phyloP scores from a whole-genome alignment of 176 grass and related monocot genomes.

The Aegilops umbellulata region DNA sequence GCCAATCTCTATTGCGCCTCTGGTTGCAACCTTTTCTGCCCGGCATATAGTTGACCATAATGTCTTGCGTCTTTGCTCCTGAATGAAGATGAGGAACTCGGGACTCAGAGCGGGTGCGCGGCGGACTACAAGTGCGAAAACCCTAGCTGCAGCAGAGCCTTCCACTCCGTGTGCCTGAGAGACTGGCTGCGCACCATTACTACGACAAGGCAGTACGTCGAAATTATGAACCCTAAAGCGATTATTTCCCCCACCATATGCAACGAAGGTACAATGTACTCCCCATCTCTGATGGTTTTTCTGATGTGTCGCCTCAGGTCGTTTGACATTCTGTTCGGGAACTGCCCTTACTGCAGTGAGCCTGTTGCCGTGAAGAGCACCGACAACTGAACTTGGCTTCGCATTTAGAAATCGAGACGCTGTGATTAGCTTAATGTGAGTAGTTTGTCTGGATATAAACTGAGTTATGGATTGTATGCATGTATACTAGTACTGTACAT shows the following conservation, averaged over 20 bases:
- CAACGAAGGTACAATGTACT: neutral
- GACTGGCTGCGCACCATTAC: conserved; percentile 86
- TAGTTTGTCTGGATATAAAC: neutral
- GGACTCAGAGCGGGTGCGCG: conserved; percentile 51
- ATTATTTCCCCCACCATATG: neutral
- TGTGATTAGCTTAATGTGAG: neutral
- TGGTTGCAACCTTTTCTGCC: neutral
- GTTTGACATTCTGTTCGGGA: conserved; percentile 76
- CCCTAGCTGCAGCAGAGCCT: conserved; percentile 58
- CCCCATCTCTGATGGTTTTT: neutral
- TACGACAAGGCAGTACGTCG: conserved; percentile 77
- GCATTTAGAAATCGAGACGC: neutral
- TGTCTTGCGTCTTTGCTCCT: neutral
- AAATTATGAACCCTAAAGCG: neutral
- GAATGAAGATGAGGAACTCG: conserved; percentile 81
- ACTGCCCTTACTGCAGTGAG: conserved; percentile 82
- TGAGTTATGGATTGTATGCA: neutral
- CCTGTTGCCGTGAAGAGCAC: conserved; percentile 67
- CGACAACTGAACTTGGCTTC: conserved; percentile 11
- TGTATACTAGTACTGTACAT: neutral
- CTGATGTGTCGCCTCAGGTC: conserved; percentile 40
- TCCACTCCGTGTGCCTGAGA: conserved; percentile 69
- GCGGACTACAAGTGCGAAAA: conserved; percentile 71
- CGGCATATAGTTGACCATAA: neutral
- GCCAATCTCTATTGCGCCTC: neutral